Evolutionary conservation across 1,284 basidiomycete genomes (phyloP), one percentile per base, ranked within the genome.

Genomic region (Limonomyces culmigenus): DNA sequence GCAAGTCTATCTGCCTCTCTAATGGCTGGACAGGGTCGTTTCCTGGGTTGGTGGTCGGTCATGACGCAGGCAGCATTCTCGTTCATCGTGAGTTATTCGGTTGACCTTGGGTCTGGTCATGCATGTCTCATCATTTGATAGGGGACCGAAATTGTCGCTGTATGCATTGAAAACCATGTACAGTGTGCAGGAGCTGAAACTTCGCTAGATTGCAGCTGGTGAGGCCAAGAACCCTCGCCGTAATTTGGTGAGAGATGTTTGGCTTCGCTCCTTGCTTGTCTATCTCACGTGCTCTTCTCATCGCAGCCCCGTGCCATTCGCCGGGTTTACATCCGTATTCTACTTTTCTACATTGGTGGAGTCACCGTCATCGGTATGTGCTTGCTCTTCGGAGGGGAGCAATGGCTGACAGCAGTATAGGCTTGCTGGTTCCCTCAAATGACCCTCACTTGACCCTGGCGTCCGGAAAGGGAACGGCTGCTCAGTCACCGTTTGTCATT

Each of bases 321-420:
- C 40, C 59, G 64, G 46, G 66, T 63, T 14, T 69, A 68, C 52
- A 59, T 54, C 54, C 65, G 72, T 43, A 73, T 78, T 46, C 49
- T 68, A 20, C 55, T 85, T 36, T 86, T 87, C 64, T 86, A 85
- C 45, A 60, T 76, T 23, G 66, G 70, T 17, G 68, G 65, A 23
- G 72, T 72, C 14, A 77, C 84, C 41, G 68, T 78, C 30, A 72
- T 81, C 47, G 67, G 74, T 20, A n/a, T n/a, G n/a, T n/a, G n/a
- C n/a, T n/a, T n/a, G n/a, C n/a, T n/a, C n/a, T n/a, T n/a, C n/a
- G n/a, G n/a, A n/a, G n/a, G n/a, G n/a, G n/a, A n/a, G n/a, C n/a
- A n/a, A n/a, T n/a, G n/a, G n/a, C n/a, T n/a, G n/a, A n/a, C n/a
- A n/a, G n/a, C n/a, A n/a, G n/a, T n/a, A n/a, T n/a, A n/a, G n/a